Percentiles rank a stretch among this genome's conserved stretches.
Conservation (phyloP, 805 yeast species). For the Lachancea thermotolerans region DNA sequence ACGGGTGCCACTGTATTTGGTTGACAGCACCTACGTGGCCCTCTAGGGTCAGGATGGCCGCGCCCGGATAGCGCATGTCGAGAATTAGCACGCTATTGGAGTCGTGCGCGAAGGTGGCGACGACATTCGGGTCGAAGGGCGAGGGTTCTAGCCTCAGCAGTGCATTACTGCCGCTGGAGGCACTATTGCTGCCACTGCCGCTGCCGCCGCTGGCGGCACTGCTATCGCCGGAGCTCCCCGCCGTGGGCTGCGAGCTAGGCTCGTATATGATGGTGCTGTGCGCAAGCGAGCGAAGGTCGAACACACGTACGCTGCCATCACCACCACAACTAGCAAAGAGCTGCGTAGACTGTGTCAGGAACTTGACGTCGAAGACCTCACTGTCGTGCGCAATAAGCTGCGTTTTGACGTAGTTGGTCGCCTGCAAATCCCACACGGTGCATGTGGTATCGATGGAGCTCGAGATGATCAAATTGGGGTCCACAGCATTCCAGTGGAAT, state of each 20-base stretch:
- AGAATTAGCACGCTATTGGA: slow-evolving; percentile 60
- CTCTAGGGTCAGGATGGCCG: slow-evolving; percentile 63
- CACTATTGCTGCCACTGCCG: slow-evolving; percentile 2
- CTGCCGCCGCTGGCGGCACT: neutral
- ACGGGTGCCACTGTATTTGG: slow-evolving; percentile 79
- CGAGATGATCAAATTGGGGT: slow-evolving; percentile 67
- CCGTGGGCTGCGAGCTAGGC: slow-evolving; percentile 36
- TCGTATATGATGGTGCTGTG: slow-evolving; percentile 95
- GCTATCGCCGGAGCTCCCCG: slow-evolving; percentile 3
- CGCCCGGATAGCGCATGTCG: slow-evolving; percentile 84
- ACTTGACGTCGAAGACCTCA: slow-evolving; percentile 89
- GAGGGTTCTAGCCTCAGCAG: slow-evolving; percentile 71
- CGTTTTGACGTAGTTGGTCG: slow-evolving; percentile 62
- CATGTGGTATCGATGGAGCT: slow-evolving; percentile 94
- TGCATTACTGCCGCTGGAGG: slow-evolving; percentile 38
- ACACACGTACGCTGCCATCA: slow-evolving; percentile 90
- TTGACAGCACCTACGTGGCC: slow-evolving; percentile 68
- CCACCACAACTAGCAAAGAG: slow-evolving; percentile 90
- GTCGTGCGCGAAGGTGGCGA: slow-evolving; percentile 76
- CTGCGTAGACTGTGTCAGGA: slow-evolving; percentile 58
- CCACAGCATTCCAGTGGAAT: slow-evolving; percentile 83
- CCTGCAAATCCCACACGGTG: slow-evolving; percentile 77
- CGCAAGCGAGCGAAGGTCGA: slow-evolving; percentile 81
- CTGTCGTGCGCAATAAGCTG: slow-evolving; percentile 95
- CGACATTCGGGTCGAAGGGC: slow-evolving; percentile 69